A percentile compares a stretch with the other conserved stretches of the same genome.
phyloP scores from a whole-genome alignment of 495 filamentous ascomycete genomes.

The Lophiostoma macrostomum region DNA sequence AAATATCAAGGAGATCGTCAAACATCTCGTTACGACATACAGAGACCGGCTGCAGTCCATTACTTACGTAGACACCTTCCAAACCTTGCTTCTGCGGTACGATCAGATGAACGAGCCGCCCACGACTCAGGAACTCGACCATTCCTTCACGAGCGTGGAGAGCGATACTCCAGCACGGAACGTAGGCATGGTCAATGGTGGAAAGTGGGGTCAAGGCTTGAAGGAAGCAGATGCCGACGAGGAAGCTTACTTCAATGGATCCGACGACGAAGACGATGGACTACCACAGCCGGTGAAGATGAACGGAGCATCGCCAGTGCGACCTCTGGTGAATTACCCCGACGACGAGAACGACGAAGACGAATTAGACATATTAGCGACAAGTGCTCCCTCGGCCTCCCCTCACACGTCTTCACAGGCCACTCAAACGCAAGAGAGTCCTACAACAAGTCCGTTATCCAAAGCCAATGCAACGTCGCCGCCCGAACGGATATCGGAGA shows the following conservation, averaged over 20 bases:
- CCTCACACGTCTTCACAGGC: conserved; percentile 16
- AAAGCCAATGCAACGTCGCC: conserved; percentile 44
- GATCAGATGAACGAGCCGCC: conserved; percentile 56
- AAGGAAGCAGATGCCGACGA: conserved; percentile 84
- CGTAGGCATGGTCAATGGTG: conserved; percentile 52
- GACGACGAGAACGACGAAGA: conserved; percentile 70
- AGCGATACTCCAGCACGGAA: conserved; percentile 30
- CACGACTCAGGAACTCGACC: conserved; percentile 30
- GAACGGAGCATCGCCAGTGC: conserved; percentile 56
- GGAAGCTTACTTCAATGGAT: conserved; percentile 92
- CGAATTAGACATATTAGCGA: conserved; percentile 51
- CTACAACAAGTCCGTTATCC: conserved; percentile 10
- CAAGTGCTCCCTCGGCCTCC: conserved; percentile 39
- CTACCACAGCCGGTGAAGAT: conserved; percentile 30
- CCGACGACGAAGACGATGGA: conserved; percentile 71
- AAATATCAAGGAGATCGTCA: conserved; percentile 74
- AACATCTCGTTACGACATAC: conserved; percentile 84
- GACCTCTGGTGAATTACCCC: conserved; percentile 84
- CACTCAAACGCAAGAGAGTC: conserved; percentile 15
- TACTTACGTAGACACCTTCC: conserved; percentile 84
- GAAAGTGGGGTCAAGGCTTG: conserved; percentile 65
- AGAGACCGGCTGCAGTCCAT: conserved; percentile 76
- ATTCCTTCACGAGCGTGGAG: conserved; percentile 33
- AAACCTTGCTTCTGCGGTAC: conserved; percentile 68
- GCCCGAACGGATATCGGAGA: conserved; percentile 81